Evolutionary conservation across 2,329 filamentous ascomycete species (phyloP), one percentile per base, ranked within the genome.

Genomic region (Phialophora tarda): DNA sequence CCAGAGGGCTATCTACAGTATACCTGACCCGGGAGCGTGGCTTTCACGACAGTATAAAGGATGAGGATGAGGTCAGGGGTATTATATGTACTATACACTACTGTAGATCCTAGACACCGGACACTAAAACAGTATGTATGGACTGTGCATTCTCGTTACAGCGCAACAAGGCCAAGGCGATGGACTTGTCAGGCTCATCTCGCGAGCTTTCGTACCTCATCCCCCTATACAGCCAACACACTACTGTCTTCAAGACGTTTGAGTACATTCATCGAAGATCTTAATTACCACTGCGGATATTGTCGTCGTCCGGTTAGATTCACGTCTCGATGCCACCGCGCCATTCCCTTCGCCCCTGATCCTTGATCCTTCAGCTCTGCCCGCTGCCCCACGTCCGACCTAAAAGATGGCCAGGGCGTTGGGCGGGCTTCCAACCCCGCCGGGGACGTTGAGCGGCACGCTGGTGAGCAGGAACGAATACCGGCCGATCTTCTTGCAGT

Each of bases 401-500:
- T 38, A 81, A 55, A 81, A 81, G 21, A 81, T 77, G 6, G 79
- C 79, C 75, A 80, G 78, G 59, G 78, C 78, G 65, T 81, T 81
- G 30, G 81, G 79, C 4, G 82, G 81, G 66, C 79, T 82, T 23
- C 78, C 79, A 1, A 82, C 78, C 6, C 79, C 80, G 0, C 81
- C 81, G 30, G 79, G 79, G 65, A 82, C 80, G 59, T 84, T 83
- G 41, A 84, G 73, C 1, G 82, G 82, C 56, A 80, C 75, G 12
- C 79, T 82, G 0, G 79, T 78, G n/a, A 85, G 73, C 63, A 85
- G 84, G 66, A 85, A 85, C 1, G 71, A 73, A 74, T 76, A 81
- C 17, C 80, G 74, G 4, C 72, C 71, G 57, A 73, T 72, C 64
- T 76, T 72, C 63, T 74, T 73, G 73, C 80, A 81, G 59, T 78